Percentiles rank a stretch among this genome's conserved stretches.
Evolutionary conservation across 495 filamentous ascomycete species (phyloP).

Genomic region (Neurospora sp.): DNA sequence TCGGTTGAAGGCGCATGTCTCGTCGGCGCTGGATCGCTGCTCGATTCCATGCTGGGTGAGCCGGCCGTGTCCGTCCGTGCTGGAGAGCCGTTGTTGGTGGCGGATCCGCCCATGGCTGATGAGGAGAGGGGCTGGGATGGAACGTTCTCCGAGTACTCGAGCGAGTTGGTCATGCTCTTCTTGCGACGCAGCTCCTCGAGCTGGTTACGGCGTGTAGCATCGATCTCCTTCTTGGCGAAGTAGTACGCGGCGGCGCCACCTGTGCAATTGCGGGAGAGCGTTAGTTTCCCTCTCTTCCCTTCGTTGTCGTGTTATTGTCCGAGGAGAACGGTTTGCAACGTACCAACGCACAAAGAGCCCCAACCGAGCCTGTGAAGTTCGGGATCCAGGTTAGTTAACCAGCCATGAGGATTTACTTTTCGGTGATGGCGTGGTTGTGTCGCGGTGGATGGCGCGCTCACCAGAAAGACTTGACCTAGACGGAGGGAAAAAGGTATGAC

Average conservation of each 20-base stretch:
- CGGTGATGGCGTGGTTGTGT: not conserved
- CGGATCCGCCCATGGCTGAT: conserved; percentile 30
- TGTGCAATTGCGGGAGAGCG: conserved; percentile 19
- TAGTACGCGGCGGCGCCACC: conserved; percentile 84
- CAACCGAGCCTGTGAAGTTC: conserved; percentile 58
- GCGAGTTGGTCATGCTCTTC: conserved; percentile 49
- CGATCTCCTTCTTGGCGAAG: conserved; percentile 91
- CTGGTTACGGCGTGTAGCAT: conserved; percentile 68
- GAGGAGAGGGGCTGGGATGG: conserved; percentile 21
- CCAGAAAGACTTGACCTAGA: conserved; percentile 55
- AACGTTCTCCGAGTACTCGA: conserved; percentile 43
- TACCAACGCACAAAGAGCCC: conserved; percentile 76
- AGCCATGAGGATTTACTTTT: not conserved
- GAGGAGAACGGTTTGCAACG: conserved; percentile 9
- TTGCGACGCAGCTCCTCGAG: conserved; percentile 57
- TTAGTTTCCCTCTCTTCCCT: conserved; percentile 9
- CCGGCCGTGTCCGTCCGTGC: conserved; percentile 49
- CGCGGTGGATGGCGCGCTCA: conserved; percentile 16
- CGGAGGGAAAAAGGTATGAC: conserved; percentile 10
- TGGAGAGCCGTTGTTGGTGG: conserved; percentile 23
- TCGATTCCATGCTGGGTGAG: conserved; percentile 72
- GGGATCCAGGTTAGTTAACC: not conserved
- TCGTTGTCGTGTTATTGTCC: not conserved
- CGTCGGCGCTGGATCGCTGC: conserved; percentile 76
- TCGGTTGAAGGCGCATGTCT: conserved; percentile 71